These are phyloP conservation scores for Zoysia matrella DNA, from an alignment of 202 grass and related monocot species.

Conservation along the genomic window DNA sequence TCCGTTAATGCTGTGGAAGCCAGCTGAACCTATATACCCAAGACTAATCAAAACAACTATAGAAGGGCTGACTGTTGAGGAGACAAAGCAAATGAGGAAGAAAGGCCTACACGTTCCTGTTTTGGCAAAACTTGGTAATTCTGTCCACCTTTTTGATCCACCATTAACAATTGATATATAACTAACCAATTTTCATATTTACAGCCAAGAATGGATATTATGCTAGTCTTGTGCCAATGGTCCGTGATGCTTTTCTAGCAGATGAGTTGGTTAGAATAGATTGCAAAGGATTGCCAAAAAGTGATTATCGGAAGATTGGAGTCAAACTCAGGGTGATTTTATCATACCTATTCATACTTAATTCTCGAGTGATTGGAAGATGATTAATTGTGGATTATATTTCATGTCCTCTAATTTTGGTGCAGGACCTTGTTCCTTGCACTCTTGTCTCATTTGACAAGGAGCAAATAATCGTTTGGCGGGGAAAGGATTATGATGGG, in stretches of 20 bases:
- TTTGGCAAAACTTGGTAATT: slow-evolving; percentile 83
- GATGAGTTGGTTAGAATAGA: slow-evolving; percentile 88
- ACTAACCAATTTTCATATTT: slow-evolving; percentile 30
- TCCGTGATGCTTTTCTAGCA: slow-evolving; percentile 76
- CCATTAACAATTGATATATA: slow-evolving; percentile 4
- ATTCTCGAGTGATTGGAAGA: slow-evolving; percentile 4
- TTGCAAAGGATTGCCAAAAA: slow-evolving; percentile 82
- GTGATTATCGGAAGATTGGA: slow-evolving; percentile 88
- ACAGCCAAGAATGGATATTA: slow-evolving; percentile 96
- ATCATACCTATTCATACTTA: background rate
- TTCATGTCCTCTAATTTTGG: slow-evolving; percentile 6
- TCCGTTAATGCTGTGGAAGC: slow-evolving; percentile 95
- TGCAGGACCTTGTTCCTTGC: slow-evolving; percentile 90
- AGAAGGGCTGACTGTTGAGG: slow-evolving; percentile 71
- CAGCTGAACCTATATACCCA: slow-evolving; percentile 84
- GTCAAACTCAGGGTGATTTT: slow-evolving; percentile 86
- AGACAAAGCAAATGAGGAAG: slow-evolving; percentile 87
- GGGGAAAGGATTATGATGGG: slow-evolving; percentile 64
- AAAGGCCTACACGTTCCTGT: slow-evolving; percentile 74
- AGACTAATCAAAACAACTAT: slow-evolving; percentile 88
- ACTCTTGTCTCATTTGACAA: slow-evolving; percentile 82
- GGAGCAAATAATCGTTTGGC: slow-evolving; percentile 93
- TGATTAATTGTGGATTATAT: background rate
- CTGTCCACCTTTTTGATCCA: background rate
- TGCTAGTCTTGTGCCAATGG: slow-evolving; percentile 74